These are phyloP conservation scores for Arthrobotrys conoides DNA, from an alignment of 2,329 filamentous ascomycete species.

Conservation along the genomic window DNA sequence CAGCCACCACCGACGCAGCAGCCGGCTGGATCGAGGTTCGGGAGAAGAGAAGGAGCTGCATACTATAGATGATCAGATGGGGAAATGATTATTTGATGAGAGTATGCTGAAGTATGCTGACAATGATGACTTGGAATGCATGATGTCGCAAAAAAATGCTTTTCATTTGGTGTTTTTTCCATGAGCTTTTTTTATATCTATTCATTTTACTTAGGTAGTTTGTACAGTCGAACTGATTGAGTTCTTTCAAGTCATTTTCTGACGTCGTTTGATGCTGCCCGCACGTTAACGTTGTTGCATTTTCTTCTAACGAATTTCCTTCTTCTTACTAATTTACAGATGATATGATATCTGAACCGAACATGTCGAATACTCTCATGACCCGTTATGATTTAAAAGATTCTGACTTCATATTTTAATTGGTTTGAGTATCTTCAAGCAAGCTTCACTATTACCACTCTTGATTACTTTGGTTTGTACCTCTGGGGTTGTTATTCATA, in stretches of 20 bases:
- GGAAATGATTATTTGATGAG: conserved; percentile 5
- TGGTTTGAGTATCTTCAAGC: conserved; percentile 2
- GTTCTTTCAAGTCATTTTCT: conserved; percentile 2
- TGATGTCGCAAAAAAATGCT: not conserved
- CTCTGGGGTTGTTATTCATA: no score
- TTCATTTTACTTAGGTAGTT: conserved; percentile 1
- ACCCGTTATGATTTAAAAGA: conserved; percentile 23
- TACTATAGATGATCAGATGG: conserved; percentile 44
- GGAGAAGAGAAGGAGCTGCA: conserved; percentile 26
- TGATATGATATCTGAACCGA: not conserved
- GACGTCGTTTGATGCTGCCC: not conserved
- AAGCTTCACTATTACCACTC: not conserved
- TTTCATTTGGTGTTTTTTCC: not conserved
- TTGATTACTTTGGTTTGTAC: conserved; percentile 8
- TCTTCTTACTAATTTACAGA: no score
- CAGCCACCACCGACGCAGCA: conserved; percentile 16
- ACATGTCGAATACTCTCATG: not conserved
- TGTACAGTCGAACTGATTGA: not conserved
- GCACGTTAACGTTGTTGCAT: conserved; percentile 6
- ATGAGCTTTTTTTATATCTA: not conserved
- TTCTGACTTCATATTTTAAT: not conserved
- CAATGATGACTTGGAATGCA: not conserved
- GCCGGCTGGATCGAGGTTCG: conserved; percentile 16
- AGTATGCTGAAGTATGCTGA: not conserved
- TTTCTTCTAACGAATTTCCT: conserved; percentile 48